These are phyloP conservation scores for Debaryomyces sp. DNA, from an alignment of 1,139 yeast species.

Conservation along the genomic window DNA sequence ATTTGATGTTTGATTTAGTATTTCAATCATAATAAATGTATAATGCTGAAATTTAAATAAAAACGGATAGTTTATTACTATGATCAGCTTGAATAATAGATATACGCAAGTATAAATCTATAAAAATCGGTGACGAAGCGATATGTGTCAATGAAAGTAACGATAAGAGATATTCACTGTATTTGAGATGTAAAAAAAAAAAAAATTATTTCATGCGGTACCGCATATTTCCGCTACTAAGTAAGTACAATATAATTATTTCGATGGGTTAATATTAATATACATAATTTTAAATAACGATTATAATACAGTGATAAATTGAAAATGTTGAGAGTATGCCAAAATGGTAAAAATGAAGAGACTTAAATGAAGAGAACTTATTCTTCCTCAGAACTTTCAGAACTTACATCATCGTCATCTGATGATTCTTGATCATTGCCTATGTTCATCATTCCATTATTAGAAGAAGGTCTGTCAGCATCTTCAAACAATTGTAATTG, in stretches of 20 bases:
- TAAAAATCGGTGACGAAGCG: neutral
- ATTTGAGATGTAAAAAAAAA: neutral
- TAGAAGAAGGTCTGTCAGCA: constrained; percentile 28
- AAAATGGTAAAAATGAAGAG: neutral
- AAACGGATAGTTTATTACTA: neutral
- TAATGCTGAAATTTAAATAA: neutral
- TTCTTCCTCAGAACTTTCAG: constrained; percentile 71
- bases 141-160: neutral
- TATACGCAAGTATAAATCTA: neutral
- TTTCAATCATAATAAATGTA: constrained; percentile 2
- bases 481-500: constrained; percentile 80
- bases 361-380: constrained; percentile 19
- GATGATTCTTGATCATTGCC: constrained; percentile 43
- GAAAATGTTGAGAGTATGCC: constrained; percentile 5
- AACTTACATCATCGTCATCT: constrained; percentile 50
- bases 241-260: neutral
- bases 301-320: constrained; percentile 14
- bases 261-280: constrained; percentile 7
- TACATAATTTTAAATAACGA: constrained; percentile 10
- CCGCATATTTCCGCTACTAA: neutral
- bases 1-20: neutral
- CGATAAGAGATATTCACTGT: neutral
- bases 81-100: neutral
- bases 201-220: neutral
- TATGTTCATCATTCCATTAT: constrained; percentile 30